These are phyloP conservation scores for Phylloporus rhodoxanthus DNA, from an alignment of 768 basidiomycete genomes.

Conservation along the genomic window DNA sequence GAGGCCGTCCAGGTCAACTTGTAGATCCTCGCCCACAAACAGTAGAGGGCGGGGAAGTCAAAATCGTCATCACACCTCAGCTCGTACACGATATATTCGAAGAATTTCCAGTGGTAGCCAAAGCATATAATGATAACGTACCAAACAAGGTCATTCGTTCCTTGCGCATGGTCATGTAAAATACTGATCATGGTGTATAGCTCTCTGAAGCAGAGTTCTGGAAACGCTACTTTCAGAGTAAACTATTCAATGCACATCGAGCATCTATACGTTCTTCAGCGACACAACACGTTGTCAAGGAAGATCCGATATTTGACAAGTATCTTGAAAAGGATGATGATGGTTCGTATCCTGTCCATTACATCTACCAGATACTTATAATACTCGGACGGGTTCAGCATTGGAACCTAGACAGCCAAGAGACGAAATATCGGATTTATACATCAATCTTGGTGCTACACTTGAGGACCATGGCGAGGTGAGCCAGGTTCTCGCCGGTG, in stretches of 20 bases:
- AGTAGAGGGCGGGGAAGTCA: conserved; percentile 78
- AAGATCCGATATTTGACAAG: conserved; percentile 90
- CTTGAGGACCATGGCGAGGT: conserved; percentile 89
- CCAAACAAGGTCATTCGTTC: conserved; percentile 59
- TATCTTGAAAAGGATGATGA: conserved; percentile 97
- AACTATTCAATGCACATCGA: conserved; percentile 90
- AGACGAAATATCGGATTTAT: conserved; percentile 63
- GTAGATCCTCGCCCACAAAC: conserved; percentile 87
- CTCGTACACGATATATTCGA: conserved; percentile 95
- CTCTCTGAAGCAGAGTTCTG: conserved; percentile 90
- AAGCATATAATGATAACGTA: conserved; percentile 89
- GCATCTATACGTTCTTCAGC: conserved; percentile 88
- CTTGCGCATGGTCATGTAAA: neutral
- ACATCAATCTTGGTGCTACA: conserved; percentile 84
- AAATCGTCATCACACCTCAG: conserved; percentile 85
- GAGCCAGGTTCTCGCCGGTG: neutral
- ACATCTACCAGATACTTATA: neutral
- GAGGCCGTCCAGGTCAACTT: conserved; percentile 78
- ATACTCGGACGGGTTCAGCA: conserved; percentile 36
- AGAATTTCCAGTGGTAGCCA: conserved; percentile 91
- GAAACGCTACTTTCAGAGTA: conserved; percentile 95
- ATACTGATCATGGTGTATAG: conserved; percentile 36
- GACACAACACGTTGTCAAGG: conserved; percentile 77
- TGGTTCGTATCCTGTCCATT: conserved; percentile 43
- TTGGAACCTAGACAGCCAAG: conserved; percentile 70